Conservation (phyloP, 2,329 filamentous ascomycete genomes). For the Stemphylium beticola region DNA sequence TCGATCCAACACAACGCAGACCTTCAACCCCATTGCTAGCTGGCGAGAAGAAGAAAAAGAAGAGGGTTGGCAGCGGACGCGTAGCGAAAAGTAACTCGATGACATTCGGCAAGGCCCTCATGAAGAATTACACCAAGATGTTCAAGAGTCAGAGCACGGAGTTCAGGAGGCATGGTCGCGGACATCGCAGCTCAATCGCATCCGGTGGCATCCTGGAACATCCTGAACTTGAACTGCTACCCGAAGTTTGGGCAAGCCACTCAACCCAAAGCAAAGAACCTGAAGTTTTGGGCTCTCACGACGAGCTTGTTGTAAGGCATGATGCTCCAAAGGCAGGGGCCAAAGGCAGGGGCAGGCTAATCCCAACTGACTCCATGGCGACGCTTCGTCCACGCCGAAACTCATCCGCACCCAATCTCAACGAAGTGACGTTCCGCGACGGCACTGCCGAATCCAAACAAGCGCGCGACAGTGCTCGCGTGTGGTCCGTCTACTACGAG, state of each 20-base stretch:
- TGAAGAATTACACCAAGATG: conserved; percentile 54
- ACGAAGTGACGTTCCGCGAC: conserved; percentile 15
- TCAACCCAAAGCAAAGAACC: conserved; percentile 12
- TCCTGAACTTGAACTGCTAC: conserved; percentile 56
- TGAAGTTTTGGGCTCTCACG: background rate
- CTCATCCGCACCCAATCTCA: conserved; percentile 31
- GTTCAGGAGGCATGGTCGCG: conserved; percentile 49
- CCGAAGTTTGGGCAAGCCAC: conserved; percentile 41
- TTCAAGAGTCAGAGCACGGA: conserved; percentile 50
- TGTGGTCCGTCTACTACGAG: conserved; percentile 47
- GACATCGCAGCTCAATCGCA: conserved; percentile 53
- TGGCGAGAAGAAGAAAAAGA: conserved; percentile 48
- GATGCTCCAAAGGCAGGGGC: conserved; percentile 5
- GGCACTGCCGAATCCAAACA: conserved; percentile 15
- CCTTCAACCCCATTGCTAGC: conserved; percentile 25
- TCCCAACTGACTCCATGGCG: conserved; percentile 29
- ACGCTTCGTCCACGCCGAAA: conserved; percentile 34
- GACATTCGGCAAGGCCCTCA: conserved; percentile 49
- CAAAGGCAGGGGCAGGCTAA: conserved; percentile 19
- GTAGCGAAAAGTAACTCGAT: conserved; percentile 64
- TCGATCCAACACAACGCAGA: conserved; percentile 35
- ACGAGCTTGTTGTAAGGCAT: background rate
- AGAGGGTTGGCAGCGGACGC: conserved; percentile 69
- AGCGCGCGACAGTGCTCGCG: conserved; percentile 32
- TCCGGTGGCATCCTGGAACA: conserved; percentile 52